Base-by-base conservation (phyloP, 164 flowering plant genomes). In the Sedum album region DNA sequence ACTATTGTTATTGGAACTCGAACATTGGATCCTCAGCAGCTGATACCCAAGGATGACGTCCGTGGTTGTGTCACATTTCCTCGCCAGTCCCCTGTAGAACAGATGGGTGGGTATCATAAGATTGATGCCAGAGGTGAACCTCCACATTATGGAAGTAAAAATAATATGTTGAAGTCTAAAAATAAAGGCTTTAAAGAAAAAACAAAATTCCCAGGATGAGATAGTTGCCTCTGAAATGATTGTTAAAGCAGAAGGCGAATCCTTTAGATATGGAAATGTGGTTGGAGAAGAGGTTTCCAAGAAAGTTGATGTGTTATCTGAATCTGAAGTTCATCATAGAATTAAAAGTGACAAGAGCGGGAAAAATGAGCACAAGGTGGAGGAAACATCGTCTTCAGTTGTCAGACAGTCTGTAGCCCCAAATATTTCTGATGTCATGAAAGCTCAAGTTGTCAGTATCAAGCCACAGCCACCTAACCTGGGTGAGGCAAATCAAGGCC, bases 291-390 rank as follows among this genome's bases (percentile, higher is more conserved):
- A 73, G 63, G 64, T 44, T 69, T 48, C 62, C 77, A 35, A 73
- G 51, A 73, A 68, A 13, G 18, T 76, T 36, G 73, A 61, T 65
- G 25, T 60, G 8, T 38, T 57, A 2, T 70, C 71, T 38, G 90
- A 90, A 72, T 68, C 77, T 14, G 71, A 78, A 0, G 70, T 35
- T 15, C 78, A 76, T 23, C 89, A 80, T 36, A 88, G 78, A 79
- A 86, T 73, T 81, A 92, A 79, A 68, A 76, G 69, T 74, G 74
- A 71, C 71, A 81, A 78, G 81, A 76, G 60, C 76, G 71, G 76
- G 41, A 92, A 78, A 79, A 86, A 80, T 76, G 91, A 81, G 82
- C 84, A 82, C 61, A 90, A 77, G 76, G 68, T 69, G 53, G 93
- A 84, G 38, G 89, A 79, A 65, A 65, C 73, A 33, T 72, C 78